Base-by-base conservation (phyloP, 2,329 filamentous ascomycete species). In the Apiospora phragmitis region DNA sequence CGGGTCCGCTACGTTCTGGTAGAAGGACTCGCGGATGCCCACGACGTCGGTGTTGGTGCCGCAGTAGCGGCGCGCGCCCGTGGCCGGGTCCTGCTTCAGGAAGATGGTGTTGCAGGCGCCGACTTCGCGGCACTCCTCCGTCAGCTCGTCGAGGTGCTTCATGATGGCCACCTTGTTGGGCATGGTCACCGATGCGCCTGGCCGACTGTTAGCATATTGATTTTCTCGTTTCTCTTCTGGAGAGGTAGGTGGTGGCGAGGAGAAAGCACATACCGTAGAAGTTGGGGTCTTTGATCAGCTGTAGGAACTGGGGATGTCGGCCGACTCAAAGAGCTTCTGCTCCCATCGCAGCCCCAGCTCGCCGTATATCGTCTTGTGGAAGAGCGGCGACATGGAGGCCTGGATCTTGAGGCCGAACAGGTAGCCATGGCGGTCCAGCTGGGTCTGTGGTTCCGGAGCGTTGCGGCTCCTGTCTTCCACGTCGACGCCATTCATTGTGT, bases 41-140 rank as follows among this genome's bases (percentile, higher is more conserved):
- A 94, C 86, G 71, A 92, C 92, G 80, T 96, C 93, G 4, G 93
- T 95, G 83, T 96, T 95, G 59, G 93, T 92, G 69, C 93, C 93
- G 80, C 92, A 90, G 74, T 89, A 89, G 65, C 86, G 76, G 24
- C 86, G 83, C 43, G 81, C 81, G 68, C 87, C 85, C 65, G 84
- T 80, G 8, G 9, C 29, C 18, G 55, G 55, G 21, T 79, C 79
- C 65, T 83, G 80, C 29, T 87, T 85, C 65, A 93, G 79, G 83
- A 92, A 95, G 68, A 95, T 87, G 0, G 93, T 96, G 84, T 96
- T 95, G 81, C 92, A 91, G 68, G 93, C 93, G 66, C 93, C 93
- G 29, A 94, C 91, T 45, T 91, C 90, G 67, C 87, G 86, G 74
- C 90, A 93, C 81, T 94, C 92, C 29, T 89, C 87, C 8, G 92